Conservation (phyloP, 192 early-diverging fungal genomes). For the Umbelopsis ramanniana region DNA sequence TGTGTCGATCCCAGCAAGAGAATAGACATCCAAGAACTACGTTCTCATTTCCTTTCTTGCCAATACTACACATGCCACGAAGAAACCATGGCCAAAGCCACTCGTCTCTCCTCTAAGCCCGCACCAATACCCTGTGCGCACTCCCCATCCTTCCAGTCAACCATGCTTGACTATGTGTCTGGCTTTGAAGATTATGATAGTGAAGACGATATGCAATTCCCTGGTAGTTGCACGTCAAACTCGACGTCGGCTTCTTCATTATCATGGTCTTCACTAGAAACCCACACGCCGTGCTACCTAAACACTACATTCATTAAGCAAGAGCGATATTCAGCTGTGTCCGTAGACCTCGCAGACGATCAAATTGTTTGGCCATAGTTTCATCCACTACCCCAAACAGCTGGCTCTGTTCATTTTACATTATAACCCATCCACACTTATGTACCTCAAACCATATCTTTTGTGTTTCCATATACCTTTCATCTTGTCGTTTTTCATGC, state of each 20-base stretch:
- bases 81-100: background rate
- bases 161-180: background rate
- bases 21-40: constrained; percentile 48
- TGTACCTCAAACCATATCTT: background rate
- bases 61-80: constrained; percentile 10
- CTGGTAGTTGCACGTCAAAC: background rate
- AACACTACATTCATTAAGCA: background rate
- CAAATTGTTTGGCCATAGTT: background rate
- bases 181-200: background rate
- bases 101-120: no score
- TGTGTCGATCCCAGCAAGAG: constrained; percentile 66
- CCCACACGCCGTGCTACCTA: background rate
- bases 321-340: background rate
- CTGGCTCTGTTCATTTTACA: constrained; percentile 3
- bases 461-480: background rate
- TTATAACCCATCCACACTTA: constrained; percentile 1
- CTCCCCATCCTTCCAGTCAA: background rate
- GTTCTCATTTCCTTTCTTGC: constrained; percentile 11
- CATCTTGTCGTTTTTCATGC: background rate
- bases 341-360: background rate
- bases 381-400: background rate
- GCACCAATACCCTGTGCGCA: background rate
- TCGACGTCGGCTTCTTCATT: background rate
- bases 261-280: constrained; percentile 5
- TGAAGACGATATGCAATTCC: background rate